These are phyloP conservation scores for Ophiostoma montium DNA, from an alignment of 2,329 filamentous ascomycete genomes.

Conservation along the genomic window DNA sequence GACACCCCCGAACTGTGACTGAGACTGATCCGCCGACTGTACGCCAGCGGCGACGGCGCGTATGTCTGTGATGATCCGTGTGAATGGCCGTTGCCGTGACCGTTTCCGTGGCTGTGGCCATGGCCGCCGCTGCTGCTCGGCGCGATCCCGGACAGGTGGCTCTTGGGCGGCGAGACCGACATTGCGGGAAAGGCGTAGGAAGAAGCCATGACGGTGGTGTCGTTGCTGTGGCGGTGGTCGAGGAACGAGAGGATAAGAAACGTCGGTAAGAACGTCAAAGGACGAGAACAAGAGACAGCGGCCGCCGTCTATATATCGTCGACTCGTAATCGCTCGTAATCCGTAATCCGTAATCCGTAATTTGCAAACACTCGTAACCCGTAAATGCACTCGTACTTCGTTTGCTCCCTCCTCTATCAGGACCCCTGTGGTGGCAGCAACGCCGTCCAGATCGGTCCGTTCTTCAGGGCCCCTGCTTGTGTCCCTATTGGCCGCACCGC, in stretches of 20 bases:
- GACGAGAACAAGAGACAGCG: too few species aligned
- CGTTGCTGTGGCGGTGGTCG: not conserved
- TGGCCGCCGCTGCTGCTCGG: constrained; percentile 19
- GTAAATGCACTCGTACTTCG: too few species aligned
- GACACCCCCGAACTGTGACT: constrained; percentile 15
- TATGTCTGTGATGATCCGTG: constrained; percentile 21
- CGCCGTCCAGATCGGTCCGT: too few species aligned
- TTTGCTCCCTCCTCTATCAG: too few species aligned
- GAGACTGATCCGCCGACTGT: constrained; percentile 18
- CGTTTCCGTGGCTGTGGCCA: constrained; percentile 25
- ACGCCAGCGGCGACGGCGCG: constrained; percentile 27
- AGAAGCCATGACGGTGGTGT: constrained; percentile 29
- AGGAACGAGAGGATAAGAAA: not conserved
- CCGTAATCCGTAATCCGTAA: too few species aligned
- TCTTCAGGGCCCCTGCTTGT: too few species aligned
- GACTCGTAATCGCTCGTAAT: too few species aligned
- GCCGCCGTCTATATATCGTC: too few species aligned
- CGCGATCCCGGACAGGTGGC: constrained; percentile 20
- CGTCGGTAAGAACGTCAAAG: too few species aligned
- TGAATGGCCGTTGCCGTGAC: constrained; percentile 19
- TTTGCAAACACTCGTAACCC: too few species aligned
- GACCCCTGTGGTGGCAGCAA: too few species aligned
- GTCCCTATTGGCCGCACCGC: too few species aligned
- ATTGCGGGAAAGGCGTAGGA: constrained; percentile 39
- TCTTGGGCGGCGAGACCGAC: constrained; percentile 30